Conservation (phyloP, 2,329 filamentous ascomycete genomes). For the Talaromyces atroroseus region DNA sequence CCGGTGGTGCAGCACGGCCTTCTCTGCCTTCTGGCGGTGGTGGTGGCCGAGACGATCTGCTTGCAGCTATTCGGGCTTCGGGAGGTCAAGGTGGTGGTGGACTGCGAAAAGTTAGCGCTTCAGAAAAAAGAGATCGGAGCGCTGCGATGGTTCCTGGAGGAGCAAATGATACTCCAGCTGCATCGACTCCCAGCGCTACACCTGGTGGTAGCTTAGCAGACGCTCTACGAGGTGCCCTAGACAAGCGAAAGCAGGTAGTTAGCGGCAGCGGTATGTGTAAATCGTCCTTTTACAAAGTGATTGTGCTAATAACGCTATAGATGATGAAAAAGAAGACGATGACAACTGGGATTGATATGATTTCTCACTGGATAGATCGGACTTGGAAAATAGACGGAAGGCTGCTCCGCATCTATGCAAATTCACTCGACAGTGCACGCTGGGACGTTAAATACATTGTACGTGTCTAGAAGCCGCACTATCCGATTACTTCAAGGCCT, state of each 20-base stretch:
- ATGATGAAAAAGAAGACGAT: constrained; percentile 15
- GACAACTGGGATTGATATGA: constrained; percentile 12
- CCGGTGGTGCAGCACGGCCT: constrained; percentile 37
- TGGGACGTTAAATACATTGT: background rate
- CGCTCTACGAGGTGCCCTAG: constrained; percentile 70
- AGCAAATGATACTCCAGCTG: constrained; percentile 57
- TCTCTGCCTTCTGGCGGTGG: constrained; percentile 39
- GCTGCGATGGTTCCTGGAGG: constrained; percentile 39
- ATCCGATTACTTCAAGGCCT: background rate
- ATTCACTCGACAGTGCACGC: background rate
- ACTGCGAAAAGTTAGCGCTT: constrained; percentile 42
- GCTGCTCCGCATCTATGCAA: background rate
- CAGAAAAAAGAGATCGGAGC: constrained; percentile 45
- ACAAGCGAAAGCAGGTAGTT: constrained; percentile 87
- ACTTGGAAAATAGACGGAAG: background rate
- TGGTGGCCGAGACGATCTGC: constrained; percentile 39
- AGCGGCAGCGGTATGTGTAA: constrained; percentile 79
- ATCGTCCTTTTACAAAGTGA: background rate
- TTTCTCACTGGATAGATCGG: background rate
- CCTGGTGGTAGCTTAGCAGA: constrained; percentile 65
- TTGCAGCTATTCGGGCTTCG: constrained; percentile 46
- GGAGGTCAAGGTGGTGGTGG: constrained; percentile 37
- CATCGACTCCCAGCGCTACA: constrained; percentile 50
- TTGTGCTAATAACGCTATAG: constrained; percentile 21
- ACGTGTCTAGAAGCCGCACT: background rate